phyloP scores from a whole-genome alignment of 192 early-diverging fungal genomes.

The Obelidium mucronatum region DNA sequence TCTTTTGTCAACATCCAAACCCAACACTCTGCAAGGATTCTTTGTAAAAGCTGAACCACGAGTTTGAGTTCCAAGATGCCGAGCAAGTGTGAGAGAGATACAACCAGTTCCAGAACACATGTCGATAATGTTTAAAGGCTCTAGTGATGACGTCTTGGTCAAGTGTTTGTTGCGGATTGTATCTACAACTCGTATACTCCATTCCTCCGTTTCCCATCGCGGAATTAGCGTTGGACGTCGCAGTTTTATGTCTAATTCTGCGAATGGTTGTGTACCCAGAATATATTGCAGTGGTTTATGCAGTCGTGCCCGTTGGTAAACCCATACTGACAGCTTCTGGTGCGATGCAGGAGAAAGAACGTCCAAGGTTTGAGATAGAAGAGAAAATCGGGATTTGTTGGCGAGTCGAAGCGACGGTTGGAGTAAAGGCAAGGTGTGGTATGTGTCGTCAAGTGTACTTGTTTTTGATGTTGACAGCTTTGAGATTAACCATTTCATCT shows the following conservation, averaged over 20 bases:
- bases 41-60: too few relatives aligned
- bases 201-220: constrained; percentile 95
- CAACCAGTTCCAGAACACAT: constrained; percentile 90
- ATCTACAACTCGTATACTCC: constrained; percentile 67
- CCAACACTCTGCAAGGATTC: constrained; percentile 34
- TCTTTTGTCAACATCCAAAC: constrained; percentile 69
- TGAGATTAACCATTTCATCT: too few relatives aligned
- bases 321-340: constrained; percentile 29
- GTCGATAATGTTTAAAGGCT: constrained; percentile 75
- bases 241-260: constrained; percentile 60
- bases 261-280: constrained; percentile 87
- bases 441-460: too few relatives aligned
- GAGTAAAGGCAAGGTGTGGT: too few relatives aligned
- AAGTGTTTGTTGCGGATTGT: not conserved
- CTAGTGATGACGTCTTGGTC: not conserved
- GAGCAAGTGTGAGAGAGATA: constrained; percentile 76
- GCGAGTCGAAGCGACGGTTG: too few relatives aligned
- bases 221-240: constrained; percentile 81
- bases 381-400: too few relatives aligned
- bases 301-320: constrained; percentile 5
- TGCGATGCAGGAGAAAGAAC: too few relatives aligned
- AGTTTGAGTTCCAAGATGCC: constrained; percentile 50
- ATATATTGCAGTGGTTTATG: constrained; percentile 95
- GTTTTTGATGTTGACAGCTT: too few relatives aligned
- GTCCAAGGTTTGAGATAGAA: too few relatives aligned